These are phyloP conservation scores for Juglanconis juglandina DNA, from an alignment of 2,329 filamentous ascomycete genomes.

Conservation along the genomic window DNA sequence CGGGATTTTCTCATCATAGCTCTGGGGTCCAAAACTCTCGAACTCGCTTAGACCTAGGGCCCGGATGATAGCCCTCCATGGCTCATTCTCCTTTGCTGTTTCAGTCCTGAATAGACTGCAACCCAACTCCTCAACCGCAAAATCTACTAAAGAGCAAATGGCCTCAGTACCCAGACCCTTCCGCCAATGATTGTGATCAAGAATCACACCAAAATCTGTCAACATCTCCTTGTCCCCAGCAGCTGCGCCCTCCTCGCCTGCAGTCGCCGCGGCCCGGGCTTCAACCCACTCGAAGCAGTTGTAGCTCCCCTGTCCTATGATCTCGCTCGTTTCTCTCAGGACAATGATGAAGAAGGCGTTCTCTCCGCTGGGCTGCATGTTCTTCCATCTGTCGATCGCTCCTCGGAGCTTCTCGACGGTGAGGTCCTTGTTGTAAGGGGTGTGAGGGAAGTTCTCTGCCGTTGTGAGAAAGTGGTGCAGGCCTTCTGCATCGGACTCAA, in stretches of 20 bases:
- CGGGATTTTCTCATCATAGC: not conserved
- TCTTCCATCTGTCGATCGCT: not conserved
- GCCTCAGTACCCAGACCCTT: slow-evolving; percentile 1
- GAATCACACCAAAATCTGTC: not conserved
- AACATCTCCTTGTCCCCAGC: not conserved
- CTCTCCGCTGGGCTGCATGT: not conserved
- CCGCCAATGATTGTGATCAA: slow-evolving; percentile 1
- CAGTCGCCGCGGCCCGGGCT: not conserved
- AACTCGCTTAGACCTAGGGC: not conserved
- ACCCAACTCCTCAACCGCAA: slow-evolving; percentile 1
- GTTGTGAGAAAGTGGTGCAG: not conserved
- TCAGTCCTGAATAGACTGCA: not conserved
- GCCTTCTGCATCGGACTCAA: not conserved
- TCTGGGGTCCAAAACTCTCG: not conserved
- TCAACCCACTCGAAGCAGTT: slow-evolving; percentile 3
- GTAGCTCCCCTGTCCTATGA: slow-evolving; percentile 1
- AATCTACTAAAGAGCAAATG: not conserved
- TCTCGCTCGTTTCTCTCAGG: not conserved
- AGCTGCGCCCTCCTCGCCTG: not conserved
- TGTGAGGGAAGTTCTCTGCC: not conserved
- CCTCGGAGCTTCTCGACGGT: not conserved
- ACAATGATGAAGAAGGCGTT: not conserved
- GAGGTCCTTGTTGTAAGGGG: not conserved
- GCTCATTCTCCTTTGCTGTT: not conserved
- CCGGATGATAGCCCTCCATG: not conserved